Percentiles rank a stretch among this genome's conserved stretches.
Conservation (phyloP, 2,329 filamentous ascomycete genomes). For the Neofusicoccum parvum region DNA sequence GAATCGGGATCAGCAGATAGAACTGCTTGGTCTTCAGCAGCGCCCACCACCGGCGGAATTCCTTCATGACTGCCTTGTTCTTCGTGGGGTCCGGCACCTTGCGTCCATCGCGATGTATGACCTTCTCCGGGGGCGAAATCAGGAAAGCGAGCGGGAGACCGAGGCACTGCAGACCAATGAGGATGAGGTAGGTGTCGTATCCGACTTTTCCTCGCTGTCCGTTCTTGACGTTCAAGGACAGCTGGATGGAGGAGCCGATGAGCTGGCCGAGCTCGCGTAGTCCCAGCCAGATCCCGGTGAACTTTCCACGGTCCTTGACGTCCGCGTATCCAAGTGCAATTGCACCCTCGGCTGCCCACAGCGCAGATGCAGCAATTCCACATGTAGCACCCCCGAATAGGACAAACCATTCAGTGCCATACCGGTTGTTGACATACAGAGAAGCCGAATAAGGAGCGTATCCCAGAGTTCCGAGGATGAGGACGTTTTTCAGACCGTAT, state of each 20-base stretch:
- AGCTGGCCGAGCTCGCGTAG: constrained; percentile 57
- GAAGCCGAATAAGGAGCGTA: constrained; percentile 36
- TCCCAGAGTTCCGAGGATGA: constrained; percentile 35
- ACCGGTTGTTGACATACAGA: constrained; percentile 35
- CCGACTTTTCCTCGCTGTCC: constrained; percentile 49
- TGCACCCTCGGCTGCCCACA: constrained; percentile 46
- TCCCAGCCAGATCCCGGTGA: constrained; percentile 51
- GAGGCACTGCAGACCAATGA: constrained; percentile 50
- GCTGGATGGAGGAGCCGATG: constrained; percentile 55
- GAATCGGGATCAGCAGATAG: constrained; percentile 52
- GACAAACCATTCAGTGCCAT: constrained; percentile 38
- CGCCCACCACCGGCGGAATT: constrained; percentile 23
- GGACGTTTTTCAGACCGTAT: constrained; percentile 45
- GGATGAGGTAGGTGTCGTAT: constrained; percentile 42
- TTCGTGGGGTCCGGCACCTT: constrained; percentile 25
- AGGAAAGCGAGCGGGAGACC: constrained; percentile 50
- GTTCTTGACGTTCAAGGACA: constrained; percentile 52
- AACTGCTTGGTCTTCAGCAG: constrained; percentile 51
- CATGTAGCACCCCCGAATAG: constrained; percentile 37
- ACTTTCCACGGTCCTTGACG: constrained; percentile 45
- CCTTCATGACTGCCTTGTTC: not conserved
- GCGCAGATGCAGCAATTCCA: constrained; percentile 39
- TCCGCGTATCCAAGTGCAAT: constrained; percentile 50
- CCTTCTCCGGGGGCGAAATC: constrained; percentile 50
- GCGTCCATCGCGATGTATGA: constrained; percentile 45